Evolutionary conservation across 2,329 filamentous ascomycete species (phyloP).

Genomic region (Fusarium sp.): DNA sequence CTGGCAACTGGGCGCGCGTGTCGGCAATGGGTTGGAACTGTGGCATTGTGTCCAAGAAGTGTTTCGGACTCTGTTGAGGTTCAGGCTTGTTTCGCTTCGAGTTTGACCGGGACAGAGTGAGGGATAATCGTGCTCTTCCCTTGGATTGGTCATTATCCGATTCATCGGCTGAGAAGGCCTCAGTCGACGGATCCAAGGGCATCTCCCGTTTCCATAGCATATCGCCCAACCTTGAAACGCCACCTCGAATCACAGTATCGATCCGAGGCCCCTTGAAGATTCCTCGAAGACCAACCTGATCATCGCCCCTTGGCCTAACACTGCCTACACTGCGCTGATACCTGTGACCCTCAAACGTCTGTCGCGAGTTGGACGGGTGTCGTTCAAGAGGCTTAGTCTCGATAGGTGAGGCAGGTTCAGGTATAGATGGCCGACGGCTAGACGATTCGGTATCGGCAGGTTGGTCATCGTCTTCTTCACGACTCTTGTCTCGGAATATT

Average conservation of each 20-base stretch:
- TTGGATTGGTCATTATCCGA: conserved; percentile 60
- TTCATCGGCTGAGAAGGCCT: conserved; percentile 60
- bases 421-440: conserved; percentile 42
- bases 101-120: conserved; percentile 51
- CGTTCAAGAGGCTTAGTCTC: conserved; percentile 52
- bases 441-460: conserved; percentile 51
- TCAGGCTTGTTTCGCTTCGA: conserved; percentile 49
- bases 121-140: conserved; percentile 54
- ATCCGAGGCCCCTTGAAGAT: conserved; percentile 84
- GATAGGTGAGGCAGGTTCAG: conserved; percentile 42
- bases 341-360: conserved; percentile 61
- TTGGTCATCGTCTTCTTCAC: conserved; percentile 55
- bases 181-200: conserved; percentile 49
- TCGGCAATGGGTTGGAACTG: conserved; percentile 58
- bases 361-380: conserved; percentile 45
- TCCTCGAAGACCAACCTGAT: conserved; percentile 61
- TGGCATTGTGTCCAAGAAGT: conserved; percentile 66
- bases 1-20: conserved; percentile 30
- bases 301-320: conserved; percentile 55
- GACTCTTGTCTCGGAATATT: conserved; percentile 67
- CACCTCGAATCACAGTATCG: conserved; percentile 75
- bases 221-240: conserved; percentile 68
- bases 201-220: conserved; percentile 68
- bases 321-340: conserved; percentile 63
- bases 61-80: conserved; percentile 52